Conservation (phyloP, 176 grass and related monocot genomes). For the Zizania latifolia region DNA sequence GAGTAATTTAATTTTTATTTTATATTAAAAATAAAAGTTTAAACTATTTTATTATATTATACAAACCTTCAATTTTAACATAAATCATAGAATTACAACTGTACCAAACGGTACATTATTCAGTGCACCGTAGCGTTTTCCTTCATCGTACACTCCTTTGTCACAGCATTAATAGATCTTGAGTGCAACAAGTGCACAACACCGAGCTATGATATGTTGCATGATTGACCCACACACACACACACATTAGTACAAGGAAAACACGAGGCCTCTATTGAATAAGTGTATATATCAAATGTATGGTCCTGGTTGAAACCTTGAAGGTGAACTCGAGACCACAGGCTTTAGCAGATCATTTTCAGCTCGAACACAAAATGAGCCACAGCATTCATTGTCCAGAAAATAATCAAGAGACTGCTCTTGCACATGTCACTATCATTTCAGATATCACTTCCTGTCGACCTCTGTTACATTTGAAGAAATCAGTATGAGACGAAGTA, state of each 20-base stretch:
- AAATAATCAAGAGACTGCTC: not conserved
- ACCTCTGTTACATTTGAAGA: constrained; percentile 15
- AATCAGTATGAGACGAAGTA: constrained; percentile 1
- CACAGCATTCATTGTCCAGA: constrained; percentile 12
- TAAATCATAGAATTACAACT: too few relatives aligned
- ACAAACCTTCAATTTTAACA: too few relatives aligned
- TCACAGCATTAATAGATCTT: not conserved
- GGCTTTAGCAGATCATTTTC: not conserved
- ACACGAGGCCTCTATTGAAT: not conserved
- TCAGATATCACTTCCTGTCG: constrained; percentile 15
- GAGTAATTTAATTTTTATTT: too few relatives aligned
- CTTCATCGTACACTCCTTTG: not conserved
- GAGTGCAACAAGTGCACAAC: not conserved
- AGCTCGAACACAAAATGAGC: not conserved
- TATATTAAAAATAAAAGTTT: too few relatives aligned
- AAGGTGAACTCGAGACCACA: constrained; percentile 1
- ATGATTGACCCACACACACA: not conserved
- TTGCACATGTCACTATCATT: constrained; percentile 8
- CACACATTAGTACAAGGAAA: not conserved
- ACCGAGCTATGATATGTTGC: not conserved
- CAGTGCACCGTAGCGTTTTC: not conserved
- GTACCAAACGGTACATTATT: too few relatives aligned
- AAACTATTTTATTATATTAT: too few relatives aligned
- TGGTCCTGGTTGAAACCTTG: constrained; percentile 10
- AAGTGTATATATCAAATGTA: constrained; percentile 9